Evolutionary conservation across 495 filamentous ascomycete genomes (phyloP), one percentile per base, ranked within the genome.

Genomic region (Amniculicola lignicola): DNA sequence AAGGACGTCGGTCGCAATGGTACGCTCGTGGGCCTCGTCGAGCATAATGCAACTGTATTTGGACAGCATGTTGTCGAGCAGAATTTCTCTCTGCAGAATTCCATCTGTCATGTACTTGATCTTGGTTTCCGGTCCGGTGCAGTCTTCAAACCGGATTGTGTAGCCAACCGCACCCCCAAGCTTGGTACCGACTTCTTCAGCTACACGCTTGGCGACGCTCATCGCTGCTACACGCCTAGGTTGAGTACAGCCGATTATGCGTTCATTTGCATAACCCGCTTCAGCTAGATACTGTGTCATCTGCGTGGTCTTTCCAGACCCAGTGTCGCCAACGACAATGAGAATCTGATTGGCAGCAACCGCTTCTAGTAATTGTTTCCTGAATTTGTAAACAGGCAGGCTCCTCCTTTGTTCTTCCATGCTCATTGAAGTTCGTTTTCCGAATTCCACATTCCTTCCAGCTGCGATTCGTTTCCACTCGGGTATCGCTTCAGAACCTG

Each of bases 81-180:
- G 75, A 54, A 96, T 89, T 70, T 99, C 94, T 72, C 93, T 76
- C 72, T 97, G 85, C 63, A 99, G 80, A 87, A 97, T 99, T 70
- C 93, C 93, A 59, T 99, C 93, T 11, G 93, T 99, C 91, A 97
- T 96, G 72, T 97, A 99, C 73, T 97, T 97, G 75, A 99, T 96
- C 68, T 84, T 85, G 11, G 93, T 98, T 12, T 88, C 83, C 1
- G 90, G 84, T 58, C 84, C 87, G 0, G 93, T 96, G 65, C 83
- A 87, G 65, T 99, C 94, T 66, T 99, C 93, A 67, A 99, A 99
- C 67, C 93, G 86, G 67, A 99, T 96, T 0, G 90, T 96, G 64
- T 97, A 99, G 37, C 93, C 93, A 56, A 99, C 91, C 69, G 96
- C 92, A 28, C 90, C 80, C 25, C 94, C 94, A 0, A 99, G 77